A percentile compares a stretch with the other conserved stretches of the same genome.
Conservation (phyloP, 805 yeast genomes). For the Yarrowia yakushimensis region DNA sequence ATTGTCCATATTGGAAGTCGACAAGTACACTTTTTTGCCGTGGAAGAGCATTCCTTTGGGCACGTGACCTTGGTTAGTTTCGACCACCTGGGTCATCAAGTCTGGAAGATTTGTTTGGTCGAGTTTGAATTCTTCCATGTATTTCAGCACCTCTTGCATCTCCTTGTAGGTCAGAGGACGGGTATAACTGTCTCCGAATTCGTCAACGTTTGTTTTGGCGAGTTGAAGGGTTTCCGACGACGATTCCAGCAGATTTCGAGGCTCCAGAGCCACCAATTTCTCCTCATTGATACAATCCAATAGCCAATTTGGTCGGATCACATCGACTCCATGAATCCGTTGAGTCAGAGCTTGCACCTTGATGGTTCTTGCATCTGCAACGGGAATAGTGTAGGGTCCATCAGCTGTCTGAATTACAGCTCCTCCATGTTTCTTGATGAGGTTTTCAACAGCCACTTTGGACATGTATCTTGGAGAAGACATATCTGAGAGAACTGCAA, state of each 20-base stretch:
- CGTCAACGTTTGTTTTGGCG: conserved; percentile 47
- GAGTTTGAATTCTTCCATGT: background rate
- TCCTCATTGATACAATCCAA: conserved; percentile 54
- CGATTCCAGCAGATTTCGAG: conserved; percentile 36
- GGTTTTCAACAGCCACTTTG: conserved; percentile 29
- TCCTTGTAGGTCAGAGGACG: background rate
- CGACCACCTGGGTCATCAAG: background rate
- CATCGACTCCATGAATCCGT: conserved; percentile 48
- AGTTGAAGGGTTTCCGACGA: conserved; percentile 29
- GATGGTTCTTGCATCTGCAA: conserved; percentile 33
- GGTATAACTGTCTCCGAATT: conserved; percentile 58
- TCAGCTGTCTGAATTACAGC: conserved; percentile 29
- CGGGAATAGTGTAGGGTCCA: conserved; percentile 11
- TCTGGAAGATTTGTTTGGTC: background rate
- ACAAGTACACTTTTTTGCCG: background rate
- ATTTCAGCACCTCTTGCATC: background rate
- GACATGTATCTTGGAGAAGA: conserved; percentile 30
- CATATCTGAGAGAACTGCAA: conserved; percentile 35
- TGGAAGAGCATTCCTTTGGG: background rate
- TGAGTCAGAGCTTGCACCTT: conserved; percentile 42
- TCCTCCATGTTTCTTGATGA: conserved; percentile 36
- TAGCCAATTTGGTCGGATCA: conserved; percentile 69
- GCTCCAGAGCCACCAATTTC: conserved; percentile 53
- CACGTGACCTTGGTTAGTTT: background rate
- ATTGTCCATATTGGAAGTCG: background rate